Evolutionary conservation across 75 land plant species (phyloP), one percentile per base, ranked within the genome.

Genomic region (Larix kaempferi): DNA sequence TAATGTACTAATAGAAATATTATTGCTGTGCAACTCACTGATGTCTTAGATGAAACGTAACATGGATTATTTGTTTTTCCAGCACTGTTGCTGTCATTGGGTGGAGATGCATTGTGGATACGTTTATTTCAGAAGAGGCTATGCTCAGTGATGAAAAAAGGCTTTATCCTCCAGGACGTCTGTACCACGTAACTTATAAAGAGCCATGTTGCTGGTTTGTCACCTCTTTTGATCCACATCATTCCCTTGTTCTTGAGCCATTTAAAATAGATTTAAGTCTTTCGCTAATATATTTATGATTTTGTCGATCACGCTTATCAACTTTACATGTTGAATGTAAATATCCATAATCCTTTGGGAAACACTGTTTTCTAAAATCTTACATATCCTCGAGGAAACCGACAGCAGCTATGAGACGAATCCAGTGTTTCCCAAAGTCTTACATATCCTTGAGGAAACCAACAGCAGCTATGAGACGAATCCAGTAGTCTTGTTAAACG

Each of bases 121-220:
- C 72, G 39, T 69, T 41, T 69, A 39, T 69, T 21, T 69, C 72
- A 69, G 49, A 69, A 41, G 22, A 21, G 72, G 41, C 72, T 41
- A 69, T 69, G 72, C 72, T 69, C 72, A 69, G 58, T 26, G 76
- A 84, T 41, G 57, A 73, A 21, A 71, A 26, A 37, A 79, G 86
- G 67, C 66, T 84, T 6, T 84, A 77, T 77, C 79, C 85, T 25
- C 86, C 86, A 14, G 86, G 86, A 44, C 59, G 80, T 78, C 72
- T 84, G 13, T 84, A 77, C 58, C 86, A 84, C 76, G 79, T 82
- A 22, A 85, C 84, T 17, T 80, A 83, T 41, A 81, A 78, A 71
- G 63, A 83, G 41, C 80, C 82, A 41, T 78, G 82, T 26, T 56
- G 55, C 54, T 59, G 71, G 13, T 71, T 35, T 56, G 79, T 66